Base-by-base conservation (phyloP, 2,329 filamentous ascomycete species). In the Dactylellina cionopaga region DNA sequence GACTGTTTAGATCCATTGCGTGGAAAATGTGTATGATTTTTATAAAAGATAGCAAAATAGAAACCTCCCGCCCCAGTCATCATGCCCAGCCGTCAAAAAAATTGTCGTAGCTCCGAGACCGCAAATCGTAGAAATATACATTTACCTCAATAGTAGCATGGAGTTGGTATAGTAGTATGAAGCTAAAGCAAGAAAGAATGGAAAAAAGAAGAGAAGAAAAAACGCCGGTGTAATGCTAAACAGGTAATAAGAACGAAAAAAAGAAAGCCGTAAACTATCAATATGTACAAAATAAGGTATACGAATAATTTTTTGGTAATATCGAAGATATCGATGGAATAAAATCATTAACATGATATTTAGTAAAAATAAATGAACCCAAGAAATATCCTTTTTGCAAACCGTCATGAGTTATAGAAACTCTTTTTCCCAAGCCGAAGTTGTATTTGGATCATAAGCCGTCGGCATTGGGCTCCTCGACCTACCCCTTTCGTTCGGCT, bases 351-450 rank as follows among this genome's bases (percentile, higher is more conserved):
- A 27, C 11, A 4, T 37, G 11, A 47, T 44, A 59, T 46, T 24
- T 35, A 47, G 6, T 15, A 39, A n/a, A 27, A 39, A 41, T 1
- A 17, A 55, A 31, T 10, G 19, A 54, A 29, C 31, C 31, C 10
- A 22, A 25, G 35, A 29, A 35, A 55, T 9, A 35, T 13, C 5
- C 29, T 4, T 13, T 17, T 4, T 27, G 24, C 6, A 31, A 41
- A 51, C 9, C 2, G 6, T 22, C n/a, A n/a, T n/a, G n/a, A 43
- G 31, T 41, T 51, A 64, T 19, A 54, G 33, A 27, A 55, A 64
- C 33, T 55, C 59, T 25, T 47, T 64, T 6, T 33, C 43, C 31
- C 10, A 44, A 58, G 9, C 25, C 35, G 10, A 37, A 24, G 15
- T 47, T 41, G 1, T 47, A 22, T 11, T 41, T n/a, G 19, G 25